Conservation (phyloP, 305 asterid genomes). For the Nicotiana rustica region DNA sequence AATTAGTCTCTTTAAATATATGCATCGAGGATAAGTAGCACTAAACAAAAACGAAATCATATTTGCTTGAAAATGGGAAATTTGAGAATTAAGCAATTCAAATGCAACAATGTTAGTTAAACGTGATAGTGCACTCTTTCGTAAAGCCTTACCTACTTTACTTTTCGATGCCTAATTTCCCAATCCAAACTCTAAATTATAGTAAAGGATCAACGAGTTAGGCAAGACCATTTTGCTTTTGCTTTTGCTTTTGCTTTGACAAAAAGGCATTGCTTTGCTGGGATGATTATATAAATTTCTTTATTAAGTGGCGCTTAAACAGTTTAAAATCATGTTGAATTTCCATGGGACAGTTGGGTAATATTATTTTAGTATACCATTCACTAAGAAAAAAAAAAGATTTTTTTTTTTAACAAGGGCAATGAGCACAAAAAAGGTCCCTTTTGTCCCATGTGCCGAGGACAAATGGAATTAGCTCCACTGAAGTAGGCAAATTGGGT, state of each 20-base stretch:
- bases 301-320: background rate
- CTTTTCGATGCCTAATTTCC: slow-evolving; percentile 43
- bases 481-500: slow-evolving; percentile 2
- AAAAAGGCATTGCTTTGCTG: slow-evolving; percentile 9
- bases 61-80: slow-evolving; percentile 39
- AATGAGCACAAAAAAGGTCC: slow-evolving; percentile 29
- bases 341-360: slow-evolving; percentile 33
- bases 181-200: background rate
- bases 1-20: background rate
- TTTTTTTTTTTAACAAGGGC: background rate
- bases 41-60: slow-evolving; percentile 32
- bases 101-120: slow-evolving; percentile 36
- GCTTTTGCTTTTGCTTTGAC: slow-evolving; percentile 1
- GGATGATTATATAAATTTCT: background rate
- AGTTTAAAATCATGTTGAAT: slow-evolving; percentile 9
- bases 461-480: slow-evolving; percentile 34
- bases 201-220: background rate
- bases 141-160: slow-evolving; percentile 31
- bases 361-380: background rate
- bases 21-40: slow-evolving; percentile 2
- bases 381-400: background rate
- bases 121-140: slow-evolving; percentile 21
- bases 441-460: slow-evolving; percentile 33
- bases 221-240: slow-evolving; percentile 26
- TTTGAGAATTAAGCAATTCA: slow-evolving; percentile 46